These are phyloP conservation scores for Pseudohalonectria lignicola DNA, from an alignment of 2,329 filamentous ascomycete species.

Conservation along the genomic window DNA sequence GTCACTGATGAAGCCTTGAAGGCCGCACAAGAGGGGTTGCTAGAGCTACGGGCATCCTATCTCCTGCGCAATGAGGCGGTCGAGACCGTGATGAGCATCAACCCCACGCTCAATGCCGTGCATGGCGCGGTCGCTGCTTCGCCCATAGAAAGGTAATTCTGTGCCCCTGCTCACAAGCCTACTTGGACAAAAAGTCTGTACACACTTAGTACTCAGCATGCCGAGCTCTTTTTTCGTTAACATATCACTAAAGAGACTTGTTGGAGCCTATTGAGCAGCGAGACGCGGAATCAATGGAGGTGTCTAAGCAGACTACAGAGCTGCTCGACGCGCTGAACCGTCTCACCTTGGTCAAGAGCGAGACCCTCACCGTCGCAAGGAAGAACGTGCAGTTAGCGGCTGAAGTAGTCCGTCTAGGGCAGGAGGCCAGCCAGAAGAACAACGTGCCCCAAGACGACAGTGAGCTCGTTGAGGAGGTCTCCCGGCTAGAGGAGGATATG, in stretches of 20 bases:
- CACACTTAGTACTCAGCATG: too few species aligned
- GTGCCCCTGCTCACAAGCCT: not conserved
- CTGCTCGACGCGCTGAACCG: conserved; percentile 38
- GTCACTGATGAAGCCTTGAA: too few species aligned
- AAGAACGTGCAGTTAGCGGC: conserved; percentile 53
- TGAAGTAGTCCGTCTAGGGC: conserved; percentile 51
- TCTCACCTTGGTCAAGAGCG: conserved; percentile 44
- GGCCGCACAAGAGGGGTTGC: conserved; percentile 51
- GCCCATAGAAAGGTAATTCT: conserved; percentile 53
- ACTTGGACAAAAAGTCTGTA: too few species aligned
- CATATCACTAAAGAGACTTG: conserved; percentile 42
- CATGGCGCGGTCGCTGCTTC: conserved; percentile 55
- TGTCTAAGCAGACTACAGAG: conserved; percentile 47
- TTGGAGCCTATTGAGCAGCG: conserved; percentile 55
- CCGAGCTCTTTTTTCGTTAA: too few species aligned
- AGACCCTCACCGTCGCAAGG: conserved; percentile 42
- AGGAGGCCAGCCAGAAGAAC: conserved; percentile 40
- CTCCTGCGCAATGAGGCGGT: conserved; percentile 58
- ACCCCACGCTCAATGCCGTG: conserved; percentile 68
- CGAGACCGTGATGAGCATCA: conserved; percentile 57
- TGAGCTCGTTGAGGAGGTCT: conserved; percentile 42
- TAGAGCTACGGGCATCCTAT: conserved; percentile 61
- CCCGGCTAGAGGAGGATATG: conserved; percentile 45
- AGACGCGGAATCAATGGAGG: conserved; percentile 52
- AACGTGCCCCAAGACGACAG: conserved; percentile 31